A percentile compares a stretch with the other conserved stretches of the same genome.
Evolutionary conservation across 1,284 basidiomycete species (phyloP).

Genomic region (Pseudomicrostroma phylloplanum): DNA sequence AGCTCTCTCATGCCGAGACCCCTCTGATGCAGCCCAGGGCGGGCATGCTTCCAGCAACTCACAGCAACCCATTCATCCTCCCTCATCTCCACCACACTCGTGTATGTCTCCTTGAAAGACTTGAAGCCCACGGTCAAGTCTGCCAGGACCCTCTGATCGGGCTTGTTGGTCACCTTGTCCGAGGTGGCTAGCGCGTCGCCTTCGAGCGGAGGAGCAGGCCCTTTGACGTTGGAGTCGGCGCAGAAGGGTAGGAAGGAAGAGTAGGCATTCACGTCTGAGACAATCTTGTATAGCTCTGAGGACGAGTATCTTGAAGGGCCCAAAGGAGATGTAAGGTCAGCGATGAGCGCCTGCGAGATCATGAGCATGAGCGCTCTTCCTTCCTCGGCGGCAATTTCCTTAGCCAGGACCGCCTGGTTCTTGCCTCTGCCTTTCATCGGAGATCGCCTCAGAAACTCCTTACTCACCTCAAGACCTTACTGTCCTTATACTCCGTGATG

Average conservation of each 20-base stretch:
- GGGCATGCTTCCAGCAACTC: slow-evolving; percentile 36
- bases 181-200: background rate
- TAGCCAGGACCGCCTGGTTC: background rate
- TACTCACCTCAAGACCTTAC: background rate
- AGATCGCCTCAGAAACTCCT: background rate
- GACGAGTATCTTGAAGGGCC: slow-evolving; percentile 1
- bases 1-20: background rate
- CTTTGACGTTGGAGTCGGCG: slow-evolving; percentile 65
- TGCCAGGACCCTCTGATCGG: slow-evolving; percentile 55
- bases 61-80: slow-evolving; percentile 75
- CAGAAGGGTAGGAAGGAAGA: slow-evolving; percentile 84
- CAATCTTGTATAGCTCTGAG: slow-evolving; percentile 71
- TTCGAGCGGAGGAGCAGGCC: slow-evolving; percentile 11
- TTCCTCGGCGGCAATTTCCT: too few species aligned
- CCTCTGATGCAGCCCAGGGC: background rate
- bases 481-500: background rate
- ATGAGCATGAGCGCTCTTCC: too few species aligned
- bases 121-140: slow-evolving; percentile 85
- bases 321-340: background rate
- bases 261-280: slow-evolving; percentile 82
- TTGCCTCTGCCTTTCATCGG: background rate
- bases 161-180: slow-evolving; percentile 1
- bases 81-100: slow-evolving; percentile 71
- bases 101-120: slow-evolving; percentile 77
- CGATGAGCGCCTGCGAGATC: too few species aligned